Conservation (phyloP, 2,329 filamentous ascomycete species). For the Lachnellula hyalina region DNA sequence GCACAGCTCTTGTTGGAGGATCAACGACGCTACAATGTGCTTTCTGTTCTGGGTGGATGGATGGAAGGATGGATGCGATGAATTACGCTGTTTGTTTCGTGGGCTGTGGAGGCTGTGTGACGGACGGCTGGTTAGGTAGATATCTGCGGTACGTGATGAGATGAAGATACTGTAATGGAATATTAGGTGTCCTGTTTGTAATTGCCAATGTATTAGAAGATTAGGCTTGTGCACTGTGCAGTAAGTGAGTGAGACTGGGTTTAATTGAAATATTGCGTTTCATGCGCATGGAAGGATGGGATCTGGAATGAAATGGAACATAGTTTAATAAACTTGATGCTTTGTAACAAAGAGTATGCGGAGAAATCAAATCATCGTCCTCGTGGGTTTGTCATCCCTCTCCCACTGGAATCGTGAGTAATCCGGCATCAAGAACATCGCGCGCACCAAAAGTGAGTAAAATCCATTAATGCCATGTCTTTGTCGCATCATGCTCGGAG, state of each 20-base stretch:
- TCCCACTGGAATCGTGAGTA: not conserved
- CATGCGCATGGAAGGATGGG: not conserved
- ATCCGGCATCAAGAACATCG: not conserved
- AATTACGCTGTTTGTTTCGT: not conserved
- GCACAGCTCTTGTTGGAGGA: too few species aligned
- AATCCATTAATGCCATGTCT: not conserved
- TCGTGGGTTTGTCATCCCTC: not conserved
- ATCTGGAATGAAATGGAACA: not conserved
- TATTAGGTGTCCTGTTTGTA: too few species aligned
- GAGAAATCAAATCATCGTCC: not conserved
- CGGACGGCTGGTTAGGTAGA: not conserved
- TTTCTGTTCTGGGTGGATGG: too few species aligned
- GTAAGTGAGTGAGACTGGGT: not conserved
- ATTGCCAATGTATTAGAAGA: not conserved
- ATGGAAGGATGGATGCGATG: too few species aligned
- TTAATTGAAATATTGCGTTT: too few species aligned
- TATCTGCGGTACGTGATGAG: not conserved
- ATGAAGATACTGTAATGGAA: too few species aligned
- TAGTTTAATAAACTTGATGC: not conserved
- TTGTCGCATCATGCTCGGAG: too few species aligned
- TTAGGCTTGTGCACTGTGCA: not conserved
- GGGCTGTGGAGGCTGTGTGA: constrained; percentile 1
- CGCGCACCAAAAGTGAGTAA: not conserved
- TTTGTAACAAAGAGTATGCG: not conserved
- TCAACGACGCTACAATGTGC: too few species aligned